These are phyloP conservation scores for Didymella segeticola DNA, from an alignment of 2,329 filamentous ascomycete species.

Conservation along the genomic window DNA sequence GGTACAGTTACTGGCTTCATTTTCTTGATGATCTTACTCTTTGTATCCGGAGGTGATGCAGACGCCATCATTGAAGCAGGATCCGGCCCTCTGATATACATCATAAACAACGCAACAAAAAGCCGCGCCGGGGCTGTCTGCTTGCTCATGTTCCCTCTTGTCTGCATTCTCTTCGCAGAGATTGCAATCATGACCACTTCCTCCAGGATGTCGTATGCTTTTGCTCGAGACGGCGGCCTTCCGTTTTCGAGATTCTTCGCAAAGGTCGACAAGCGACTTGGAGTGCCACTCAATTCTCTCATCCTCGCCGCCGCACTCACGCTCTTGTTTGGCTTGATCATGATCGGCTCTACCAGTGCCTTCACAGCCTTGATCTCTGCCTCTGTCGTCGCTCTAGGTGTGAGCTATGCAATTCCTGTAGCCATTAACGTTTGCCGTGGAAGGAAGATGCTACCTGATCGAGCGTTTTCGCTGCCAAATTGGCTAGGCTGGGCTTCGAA, in stretches of 20 bases:
- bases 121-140: slow-evolving; percentile 68
- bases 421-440: slow-evolving; percentile 72
- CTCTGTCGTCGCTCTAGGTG: slow-evolving; percentile 73
- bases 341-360: slow-evolving; percentile 70
- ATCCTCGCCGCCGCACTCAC: slow-evolving; percentile 66
- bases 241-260: slow-evolving; percentile 67
- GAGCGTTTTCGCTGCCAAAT: slow-evolving; percentile 64
- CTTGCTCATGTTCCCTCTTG: slow-evolving; percentile 70
- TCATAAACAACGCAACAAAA: slow-evolving; percentile 67
- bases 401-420: slow-evolving; percentile 78
- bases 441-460: slow-evolving; percentile 67
- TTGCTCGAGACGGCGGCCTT: slow-evolving; percentile 71
- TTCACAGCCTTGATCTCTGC: slow-evolving; percentile 76
- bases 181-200: slow-evolving; percentile 71
- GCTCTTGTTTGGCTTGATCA: slow-evolving; percentile 72
- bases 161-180: slow-evolving; percentile 69
- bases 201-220: slow-evolving; percentile 71
- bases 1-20: slow-evolving; percentile 68
- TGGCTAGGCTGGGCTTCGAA: slow-evolving; percentile 68
- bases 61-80: slow-evolving; percentile 62
- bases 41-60: slow-evolving; percentile 65
- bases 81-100: slow-evolving; percentile 66
- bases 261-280: slow-evolving; percentile 65
- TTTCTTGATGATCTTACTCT: slow-evolving; percentile 68
- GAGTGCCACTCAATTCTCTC: slow-evolving; percentile 71